Evolutionary conservation across 257 asterid genomes (phyloP).

Genomic region (Dorcoceras hygrometricum): DNA sequence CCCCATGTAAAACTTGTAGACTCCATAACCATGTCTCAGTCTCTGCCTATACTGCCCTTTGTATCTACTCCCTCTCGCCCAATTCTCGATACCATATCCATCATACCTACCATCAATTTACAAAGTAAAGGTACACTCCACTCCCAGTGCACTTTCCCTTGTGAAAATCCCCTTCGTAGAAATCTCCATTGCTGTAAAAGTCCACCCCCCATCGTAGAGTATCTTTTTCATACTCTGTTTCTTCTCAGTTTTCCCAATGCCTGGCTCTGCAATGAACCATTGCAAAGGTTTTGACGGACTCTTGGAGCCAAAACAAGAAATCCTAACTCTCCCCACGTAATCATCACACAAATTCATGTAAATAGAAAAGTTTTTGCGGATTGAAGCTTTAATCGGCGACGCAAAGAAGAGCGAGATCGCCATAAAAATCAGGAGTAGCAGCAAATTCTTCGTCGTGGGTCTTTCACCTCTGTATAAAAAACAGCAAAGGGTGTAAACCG

Average conservation of each 20-base stretch:
- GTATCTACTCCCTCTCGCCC: too few species aligned
- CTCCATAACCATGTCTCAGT: too few species aligned
- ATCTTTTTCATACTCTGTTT: slow-evolving; percentile 20
- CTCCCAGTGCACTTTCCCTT: too few species aligned
- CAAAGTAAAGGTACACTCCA: too few species aligned
- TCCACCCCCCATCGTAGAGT: slow-evolving; percentile 44
- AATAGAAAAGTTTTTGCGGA: slow-evolving; percentile 31
- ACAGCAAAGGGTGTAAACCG: slow-evolving; percentile 50
- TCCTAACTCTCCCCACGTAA: slow-evolving; percentile 35
- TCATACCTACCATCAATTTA: too few species aligned
- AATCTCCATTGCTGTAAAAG: too few species aligned
- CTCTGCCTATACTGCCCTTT: too few species aligned
- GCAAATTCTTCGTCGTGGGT: slow-evolving; percentile 66
- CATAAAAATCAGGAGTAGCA: slow-evolving; percentile 48
- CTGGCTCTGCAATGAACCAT: slow-evolving; percentile 78
- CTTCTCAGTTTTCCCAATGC: slow-evolving; percentile 15
- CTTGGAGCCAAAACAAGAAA: slow-evolving; percentile 32
- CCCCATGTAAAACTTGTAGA: too few species aligned
- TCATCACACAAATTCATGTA: slow-evolving; percentile 39
- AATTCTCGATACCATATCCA: too few species aligned
- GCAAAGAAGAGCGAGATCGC: slow-evolving; percentile 55
- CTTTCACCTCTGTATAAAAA: slow-evolving; percentile 48
- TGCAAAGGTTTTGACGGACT: slow-evolving; percentile 52
- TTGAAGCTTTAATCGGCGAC: slow-evolving; percentile 39
- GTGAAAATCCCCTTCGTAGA: too few species aligned